phyloP scores from a whole-genome alignment of 2,329 filamentous ascomycete species.

The Xylariaceae sp. region DNA sequence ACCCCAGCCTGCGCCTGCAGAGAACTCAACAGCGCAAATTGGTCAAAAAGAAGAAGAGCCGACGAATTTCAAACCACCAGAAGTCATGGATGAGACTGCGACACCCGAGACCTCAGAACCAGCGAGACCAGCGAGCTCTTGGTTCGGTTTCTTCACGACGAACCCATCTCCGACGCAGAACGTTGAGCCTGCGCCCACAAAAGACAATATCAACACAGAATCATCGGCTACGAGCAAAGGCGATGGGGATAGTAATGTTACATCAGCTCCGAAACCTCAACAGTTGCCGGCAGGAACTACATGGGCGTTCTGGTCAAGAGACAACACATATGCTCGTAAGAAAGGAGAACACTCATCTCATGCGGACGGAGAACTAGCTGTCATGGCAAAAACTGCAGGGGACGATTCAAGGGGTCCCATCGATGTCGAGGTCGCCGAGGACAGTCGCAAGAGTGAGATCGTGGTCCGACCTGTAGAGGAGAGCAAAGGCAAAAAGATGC shows the following conservation, averaged over 20 bases:
- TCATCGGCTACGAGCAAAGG: slow-evolving; percentile 37
- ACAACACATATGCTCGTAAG: slow-evolving; percentile 45
- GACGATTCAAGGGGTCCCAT: slow-evolving; percentile 49
- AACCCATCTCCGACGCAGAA: slow-evolving; percentile 13
- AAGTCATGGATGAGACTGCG: slow-evolving; percentile 9
- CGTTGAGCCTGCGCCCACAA: slow-evolving; percentile 9
- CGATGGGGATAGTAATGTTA: too few species aligned
- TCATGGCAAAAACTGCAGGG: slow-evolving; percentile 57
- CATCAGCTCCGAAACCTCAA: slow-evolving; percentile 20
- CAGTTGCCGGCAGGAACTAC: slow-evolving; percentile 58
- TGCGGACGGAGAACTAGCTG: slow-evolving; percentile 53
- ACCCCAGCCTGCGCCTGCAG: slow-evolving; percentile 4
- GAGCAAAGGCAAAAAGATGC: not conserved
- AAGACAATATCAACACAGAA: slow-evolving; percentile 17
- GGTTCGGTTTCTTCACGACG: slow-evolving; percentile 35
- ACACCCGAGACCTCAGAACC: slow-evolving; percentile 21
- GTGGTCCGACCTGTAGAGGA: slow-evolving; percentile 31
- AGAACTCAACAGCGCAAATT: slow-evolving; percentile 11
- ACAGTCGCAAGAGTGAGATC: slow-evolving; percentile 32
- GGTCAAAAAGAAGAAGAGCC: slow-evolving; percentile 19
- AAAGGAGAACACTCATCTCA: slow-evolving; percentile 27
- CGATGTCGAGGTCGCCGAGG: slow-evolving; percentile 41
- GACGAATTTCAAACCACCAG: slow-evolving; percentile 17
- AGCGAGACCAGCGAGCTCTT: slow-evolving; percentile 29
- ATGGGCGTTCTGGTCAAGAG: slow-evolving; percentile 79